Conservation (phyloP, 2,329 filamentous ascomycete species). For the Cryphonectria naterciae region DNA sequence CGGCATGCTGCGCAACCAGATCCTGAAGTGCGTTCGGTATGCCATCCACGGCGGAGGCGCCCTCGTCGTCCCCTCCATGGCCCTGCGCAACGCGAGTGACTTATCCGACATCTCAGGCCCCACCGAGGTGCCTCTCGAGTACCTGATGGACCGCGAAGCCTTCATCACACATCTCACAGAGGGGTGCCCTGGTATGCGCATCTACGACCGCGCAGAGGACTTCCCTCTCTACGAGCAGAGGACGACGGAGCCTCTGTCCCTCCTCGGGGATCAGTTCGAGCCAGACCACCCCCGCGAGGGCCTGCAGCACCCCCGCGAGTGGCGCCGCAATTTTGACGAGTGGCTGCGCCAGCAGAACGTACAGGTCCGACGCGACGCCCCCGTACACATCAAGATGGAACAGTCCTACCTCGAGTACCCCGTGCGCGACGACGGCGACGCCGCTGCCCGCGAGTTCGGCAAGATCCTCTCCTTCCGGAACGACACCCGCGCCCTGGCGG, state of each 20-base stretch:
- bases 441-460: slow-evolving; percentile 40
- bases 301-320: slow-evolving; percentile 33
- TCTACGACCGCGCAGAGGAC: slow-evolving; percentile 37
- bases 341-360: slow-evolving; percentile 36
- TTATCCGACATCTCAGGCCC: slow-evolving; percentile 38
- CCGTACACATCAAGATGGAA: slow-evolving; percentile 37
- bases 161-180: slow-evolving; percentile 34
- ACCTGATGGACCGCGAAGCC: slow-evolving; percentile 36
- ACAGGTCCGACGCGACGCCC: slow-evolving; percentile 22
- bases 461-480: slow-evolving; percentile 40
- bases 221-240: slow-evolving; percentile 35
- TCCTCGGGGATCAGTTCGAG: slow-evolving; percentile 40
- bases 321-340: slow-evolving; percentile 37
- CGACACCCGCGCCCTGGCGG: slow-evolving; percentile 38
- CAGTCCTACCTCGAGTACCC: slow-evolving; percentile 45
- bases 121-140: slow-evolving; percentile 37
- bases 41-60: slow-evolving; percentile 44
- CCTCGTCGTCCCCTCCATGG: slow-evolving; percentile 43
- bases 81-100: slow-evolving; percentile 39
- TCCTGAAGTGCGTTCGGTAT: slow-evolving; percentile 46
- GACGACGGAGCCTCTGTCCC: slow-evolving; percentile 28
- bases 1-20: slow-evolving; percentile 46
- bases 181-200: slow-evolving; percentile 36
- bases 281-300: slow-evolving; percentile 36
- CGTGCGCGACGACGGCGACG: slow-evolving; percentile 40